phyloP scores from a whole-genome alignment of 177 flowering plant genomes.

The Vitis hybrid region DNA sequence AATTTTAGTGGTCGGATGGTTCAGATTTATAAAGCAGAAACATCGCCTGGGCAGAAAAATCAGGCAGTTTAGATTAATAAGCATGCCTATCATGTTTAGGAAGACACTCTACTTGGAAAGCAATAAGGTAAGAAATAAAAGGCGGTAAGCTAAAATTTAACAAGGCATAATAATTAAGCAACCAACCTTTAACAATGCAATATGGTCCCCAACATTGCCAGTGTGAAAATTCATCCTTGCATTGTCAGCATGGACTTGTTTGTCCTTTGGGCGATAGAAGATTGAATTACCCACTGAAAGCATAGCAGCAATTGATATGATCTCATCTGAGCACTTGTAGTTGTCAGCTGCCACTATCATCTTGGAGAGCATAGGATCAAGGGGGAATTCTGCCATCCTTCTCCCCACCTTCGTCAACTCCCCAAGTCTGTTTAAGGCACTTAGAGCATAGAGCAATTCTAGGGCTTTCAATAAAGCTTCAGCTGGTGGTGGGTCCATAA shows the following conservation, averaged over 20 bases:
- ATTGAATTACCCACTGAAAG: conserved; percentile 91
- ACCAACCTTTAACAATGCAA: conserved; percentile 83
- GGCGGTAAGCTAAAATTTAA: neutral
- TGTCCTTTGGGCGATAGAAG: conserved; percentile 93
- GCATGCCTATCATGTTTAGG: too few species aligned
- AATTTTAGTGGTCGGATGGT: neutral
- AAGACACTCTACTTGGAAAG: too few species aligned
- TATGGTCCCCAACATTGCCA: conserved; percentile 94
- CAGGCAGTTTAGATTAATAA: neutral
- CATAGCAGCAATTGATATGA: conserved; percentile 97
- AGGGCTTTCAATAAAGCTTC: conserved; percentile 87
- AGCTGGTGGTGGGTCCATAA: conserved; percentile 95
- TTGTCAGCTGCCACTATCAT: conserved; percentile 92
- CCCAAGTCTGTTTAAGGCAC: conserved; percentile 83
- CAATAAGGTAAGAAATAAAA: neutral
- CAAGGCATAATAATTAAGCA: neutral
- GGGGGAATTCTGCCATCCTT: conserved; percentile 95
- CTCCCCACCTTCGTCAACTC: conserved; percentile 90
- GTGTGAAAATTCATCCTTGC: conserved; percentile 89
- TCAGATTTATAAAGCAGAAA: neutral
- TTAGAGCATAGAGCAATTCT: conserved; percentile 77
- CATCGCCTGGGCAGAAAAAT: neutral
- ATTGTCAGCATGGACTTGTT: conserved; percentile 97
- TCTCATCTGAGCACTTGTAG: conserved; percentile 84
- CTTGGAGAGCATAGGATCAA: conserved; percentile 94